These are phyloP conservation scores for Aspergillus brunneoviolaceus DNA, from an alignment of 2,329 filamentous ascomycete genomes.

Conservation along the genomic window DNA sequence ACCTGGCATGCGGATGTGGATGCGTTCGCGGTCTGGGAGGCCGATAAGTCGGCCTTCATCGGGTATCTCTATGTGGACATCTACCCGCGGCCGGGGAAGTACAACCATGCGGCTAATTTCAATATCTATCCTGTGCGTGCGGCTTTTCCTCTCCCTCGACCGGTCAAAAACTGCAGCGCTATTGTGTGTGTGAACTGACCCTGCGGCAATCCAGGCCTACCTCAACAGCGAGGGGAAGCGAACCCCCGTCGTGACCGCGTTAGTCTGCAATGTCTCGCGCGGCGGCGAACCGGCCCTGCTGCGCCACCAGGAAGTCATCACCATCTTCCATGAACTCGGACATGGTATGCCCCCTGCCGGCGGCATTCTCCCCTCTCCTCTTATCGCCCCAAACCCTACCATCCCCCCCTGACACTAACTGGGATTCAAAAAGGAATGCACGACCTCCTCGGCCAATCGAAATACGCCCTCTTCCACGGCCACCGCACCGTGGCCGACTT, in stretches of 20 bases:
- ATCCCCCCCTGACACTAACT: not conserved
- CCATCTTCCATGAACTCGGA: constrained; percentile 2
- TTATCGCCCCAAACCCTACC: too few relatives aligned
- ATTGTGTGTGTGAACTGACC: not conserved
- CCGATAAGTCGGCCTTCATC: not conserved
- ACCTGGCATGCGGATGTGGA: not conserved
- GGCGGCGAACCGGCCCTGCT: not conserved
- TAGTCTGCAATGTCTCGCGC: constrained; percentile 3
- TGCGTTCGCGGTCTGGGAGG: not conserved
- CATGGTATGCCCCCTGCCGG: not conserved
- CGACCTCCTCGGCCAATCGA: constrained; percentile 1
- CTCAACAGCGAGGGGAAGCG: not conserved
- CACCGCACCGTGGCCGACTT: constrained; percentile 8
- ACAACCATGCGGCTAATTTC: constrained; percentile 8
- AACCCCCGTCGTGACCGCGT: not conserved
- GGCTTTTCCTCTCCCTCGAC: too few relatives aligned
- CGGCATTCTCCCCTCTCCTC: too few relatives aligned
- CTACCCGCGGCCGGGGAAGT: constrained; percentile 2
- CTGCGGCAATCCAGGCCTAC: not conserved
- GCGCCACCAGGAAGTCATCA: constrained; percentile 2
- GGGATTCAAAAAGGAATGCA: not conserved
- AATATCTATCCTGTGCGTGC: not conserved
- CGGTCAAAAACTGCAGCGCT: not conserved
- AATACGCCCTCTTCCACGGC: constrained; percentile 3
- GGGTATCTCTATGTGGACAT: not conserved